Conservation (phyloP, 257 asterid species). For the Capsicum chinense region DNA sequence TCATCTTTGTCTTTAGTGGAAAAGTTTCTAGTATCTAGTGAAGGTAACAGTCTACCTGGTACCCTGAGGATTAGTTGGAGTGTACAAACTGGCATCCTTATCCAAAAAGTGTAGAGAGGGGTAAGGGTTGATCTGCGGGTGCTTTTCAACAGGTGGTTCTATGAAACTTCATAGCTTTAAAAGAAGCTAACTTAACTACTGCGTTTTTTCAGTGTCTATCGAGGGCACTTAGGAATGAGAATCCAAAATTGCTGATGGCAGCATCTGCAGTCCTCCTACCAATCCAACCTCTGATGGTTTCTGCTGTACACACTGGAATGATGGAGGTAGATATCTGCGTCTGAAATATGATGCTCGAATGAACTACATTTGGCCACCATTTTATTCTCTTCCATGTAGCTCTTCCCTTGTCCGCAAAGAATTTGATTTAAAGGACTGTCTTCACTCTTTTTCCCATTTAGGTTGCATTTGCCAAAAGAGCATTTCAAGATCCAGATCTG, state of each 20-base stretch:
- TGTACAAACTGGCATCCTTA: not conserved
- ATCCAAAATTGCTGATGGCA: constrained; percentile 86
- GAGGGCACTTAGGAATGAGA: constrained; percentile 81
- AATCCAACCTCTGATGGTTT: constrained; percentile 90
- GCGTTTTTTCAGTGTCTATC: constrained; percentile 70
- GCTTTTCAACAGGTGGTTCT: not conserved
- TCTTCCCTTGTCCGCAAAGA: not conserved
- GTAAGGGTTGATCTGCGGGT: not conserved
- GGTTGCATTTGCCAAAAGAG: constrained; percentile 93
- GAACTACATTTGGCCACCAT: not conserved
- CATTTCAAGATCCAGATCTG: constrained; percentile 73
- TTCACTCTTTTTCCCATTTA: constrained; percentile 33
- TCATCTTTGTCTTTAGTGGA: not conserved
- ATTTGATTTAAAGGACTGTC: not conserved
- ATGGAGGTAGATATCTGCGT: constrained; percentile 72
- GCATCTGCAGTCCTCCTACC: constrained; percentile 84
- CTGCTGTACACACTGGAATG: constrained; percentile 93
- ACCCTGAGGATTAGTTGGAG: not conserved
- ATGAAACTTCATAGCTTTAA: not conserved
- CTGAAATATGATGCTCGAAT: not conserved
- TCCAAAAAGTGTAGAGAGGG: not conserved
- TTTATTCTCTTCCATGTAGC: not conserved
- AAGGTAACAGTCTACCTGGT: not conserved
- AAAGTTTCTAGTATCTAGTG: not conserved
- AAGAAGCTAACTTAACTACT: not conserved